A percentile compares a stretch with the other conserved stretches of the same genome.
Evolutionary conservation across 2,329 filamentous ascomycete genomes (phyloP).

Genomic region (Phialophora expanda): DNA sequence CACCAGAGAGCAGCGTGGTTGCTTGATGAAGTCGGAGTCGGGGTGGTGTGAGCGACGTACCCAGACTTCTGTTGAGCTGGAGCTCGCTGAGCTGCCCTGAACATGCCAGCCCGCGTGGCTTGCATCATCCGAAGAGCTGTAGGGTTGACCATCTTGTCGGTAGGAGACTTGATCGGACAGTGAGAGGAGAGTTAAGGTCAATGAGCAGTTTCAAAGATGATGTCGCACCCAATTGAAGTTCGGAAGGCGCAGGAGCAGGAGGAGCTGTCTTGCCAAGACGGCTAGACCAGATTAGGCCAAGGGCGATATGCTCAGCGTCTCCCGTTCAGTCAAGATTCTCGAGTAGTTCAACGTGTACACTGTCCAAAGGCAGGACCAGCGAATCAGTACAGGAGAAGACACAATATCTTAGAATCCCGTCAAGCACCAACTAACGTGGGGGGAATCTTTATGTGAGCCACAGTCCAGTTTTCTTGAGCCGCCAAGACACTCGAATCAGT

Average conservation of each 20-base stretch:
- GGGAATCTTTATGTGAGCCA: background rate
- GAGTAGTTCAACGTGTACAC: background rate
- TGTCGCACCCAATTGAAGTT: constrained; percentile 16
- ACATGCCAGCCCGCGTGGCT: constrained; percentile 38
- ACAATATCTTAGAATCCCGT: background rate
- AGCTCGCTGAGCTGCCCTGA: constrained; percentile 29
- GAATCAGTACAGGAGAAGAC: background rate
- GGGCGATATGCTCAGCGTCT: background rate
- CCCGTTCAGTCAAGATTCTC: background rate
- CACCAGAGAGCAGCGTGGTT: background rate
- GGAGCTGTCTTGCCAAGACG: background rate
- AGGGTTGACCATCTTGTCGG: constrained; percentile 38
- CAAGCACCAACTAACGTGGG: background rate
- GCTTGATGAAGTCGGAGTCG: background rate
- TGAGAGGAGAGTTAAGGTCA: constrained; percentile 9
- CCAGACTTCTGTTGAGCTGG: constrained; percentile 32
- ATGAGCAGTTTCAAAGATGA: constrained; percentile 18
- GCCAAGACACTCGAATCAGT: background rate
- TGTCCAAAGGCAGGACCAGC: too few relatives aligned
- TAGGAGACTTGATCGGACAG: background rate
- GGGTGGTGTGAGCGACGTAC: constrained; percentile 26
- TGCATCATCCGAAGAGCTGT: constrained; percentile 41
- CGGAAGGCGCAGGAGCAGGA: constrained; percentile 18
- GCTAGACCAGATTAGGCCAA: background rate
- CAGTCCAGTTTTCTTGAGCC: background rate